These are phyloP conservation scores for Chalara sp. DNA, from an alignment of 2,329 filamentous ascomycete genomes.

Conservation along the genomic window DNA sequence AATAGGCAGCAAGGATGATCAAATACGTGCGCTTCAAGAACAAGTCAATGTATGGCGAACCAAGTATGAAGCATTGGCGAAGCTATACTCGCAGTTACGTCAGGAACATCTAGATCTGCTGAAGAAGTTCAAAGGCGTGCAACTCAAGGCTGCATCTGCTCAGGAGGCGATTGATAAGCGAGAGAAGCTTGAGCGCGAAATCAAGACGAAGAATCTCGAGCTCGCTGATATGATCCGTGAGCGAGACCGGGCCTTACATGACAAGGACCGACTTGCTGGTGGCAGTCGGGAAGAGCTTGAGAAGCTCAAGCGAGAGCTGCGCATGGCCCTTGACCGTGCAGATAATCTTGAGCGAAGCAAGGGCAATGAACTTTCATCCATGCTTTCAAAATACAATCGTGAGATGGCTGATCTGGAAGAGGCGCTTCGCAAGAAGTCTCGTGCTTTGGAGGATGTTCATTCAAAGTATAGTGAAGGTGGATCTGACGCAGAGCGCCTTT, in stretches of 20 bases:
- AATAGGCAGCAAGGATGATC: constrained; percentile 83
- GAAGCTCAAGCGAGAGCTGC: constrained; percentile 87
- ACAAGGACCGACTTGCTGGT: constrained; percentile 81
- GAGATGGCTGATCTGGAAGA: constrained; percentile 97
- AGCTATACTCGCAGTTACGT: constrained; percentile 92
- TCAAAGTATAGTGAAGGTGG: constrained; percentile 72
- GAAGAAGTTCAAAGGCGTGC: constrained; percentile 92
- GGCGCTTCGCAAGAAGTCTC: constrained; percentile 79
- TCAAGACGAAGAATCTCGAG: constrained; percentile 99
- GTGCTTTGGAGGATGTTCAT: constrained; percentile 77
- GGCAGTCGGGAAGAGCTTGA: constrained; percentile 90
- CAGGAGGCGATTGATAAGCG: constrained; percentile 93
- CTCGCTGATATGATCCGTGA: constrained; percentile 98
- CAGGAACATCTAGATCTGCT: constrained; percentile 92
- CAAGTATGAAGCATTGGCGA: constrained; percentile 94
- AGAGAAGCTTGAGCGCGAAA: constrained; percentile 92
- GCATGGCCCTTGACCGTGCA: constrained; percentile 83
- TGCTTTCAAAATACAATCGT: constrained; percentile 93
- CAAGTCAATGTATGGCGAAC: constrained; percentile 96
- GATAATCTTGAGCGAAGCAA: constrained; percentile 91
- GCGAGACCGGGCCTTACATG: constrained; percentile 85
- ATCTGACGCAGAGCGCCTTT: constrained; percentile 75
- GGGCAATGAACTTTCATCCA: constrained; percentile 87
- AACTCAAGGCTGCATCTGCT: constrained; percentile 92
- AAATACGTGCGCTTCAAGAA: constrained; percentile 86